Evolutionary conservation across 139 green algal species (phyloP).

Genomic region (Chlamydomonas eustigma): DNA sequence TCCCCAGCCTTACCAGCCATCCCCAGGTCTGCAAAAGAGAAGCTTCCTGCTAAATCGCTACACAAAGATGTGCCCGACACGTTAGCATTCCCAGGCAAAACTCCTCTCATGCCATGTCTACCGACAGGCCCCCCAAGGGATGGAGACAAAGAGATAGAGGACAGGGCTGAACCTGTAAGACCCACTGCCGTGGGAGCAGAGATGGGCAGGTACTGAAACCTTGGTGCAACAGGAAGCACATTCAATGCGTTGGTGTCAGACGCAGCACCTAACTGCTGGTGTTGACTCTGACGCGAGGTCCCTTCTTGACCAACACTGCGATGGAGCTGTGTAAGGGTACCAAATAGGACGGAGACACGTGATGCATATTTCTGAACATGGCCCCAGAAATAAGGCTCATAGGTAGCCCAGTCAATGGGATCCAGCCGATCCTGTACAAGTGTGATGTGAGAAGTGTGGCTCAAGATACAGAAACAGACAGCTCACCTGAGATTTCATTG

Average conservation of each 20-base stretch:
- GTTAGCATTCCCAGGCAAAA: neutral
- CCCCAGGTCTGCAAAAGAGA: conserved; percentile 42
- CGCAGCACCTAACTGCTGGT: conserved; percentile 12
- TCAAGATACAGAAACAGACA: neutral
- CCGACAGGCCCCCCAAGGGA: neutral
- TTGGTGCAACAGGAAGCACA: conserved; percentile 54
- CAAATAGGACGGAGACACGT: conserved; percentile 67
- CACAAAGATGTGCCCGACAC: neutral
- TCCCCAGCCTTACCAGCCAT: neutral
- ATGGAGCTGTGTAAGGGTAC: conserved; percentile 56
- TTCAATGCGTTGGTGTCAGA: conserved; percentile 73
- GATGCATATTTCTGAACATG: conserved; percentile 66
- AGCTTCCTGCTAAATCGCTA: conserved; percentile 17
- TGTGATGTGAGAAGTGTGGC: neutral
- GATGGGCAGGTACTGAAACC: conserved; percentile 90
- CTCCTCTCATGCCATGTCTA: neutral
- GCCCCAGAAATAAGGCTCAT: conserved; percentile 86
- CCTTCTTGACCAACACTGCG: conserved; percentile 15
- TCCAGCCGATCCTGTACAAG: conserved; percentile 74
- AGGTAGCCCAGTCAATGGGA: conserved; percentile 98
- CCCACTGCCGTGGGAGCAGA: conserved; percentile 37
- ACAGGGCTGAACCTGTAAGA: neutral
- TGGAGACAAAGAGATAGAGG: neutral
- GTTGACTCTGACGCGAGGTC: neutral
- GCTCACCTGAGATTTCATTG: too few species aligned